These are phyloP conservation scores for Colletotrichum salicis DNA, from an alignment of 2,329 filamentous ascomycete species.

Conservation along the genomic window DNA sequence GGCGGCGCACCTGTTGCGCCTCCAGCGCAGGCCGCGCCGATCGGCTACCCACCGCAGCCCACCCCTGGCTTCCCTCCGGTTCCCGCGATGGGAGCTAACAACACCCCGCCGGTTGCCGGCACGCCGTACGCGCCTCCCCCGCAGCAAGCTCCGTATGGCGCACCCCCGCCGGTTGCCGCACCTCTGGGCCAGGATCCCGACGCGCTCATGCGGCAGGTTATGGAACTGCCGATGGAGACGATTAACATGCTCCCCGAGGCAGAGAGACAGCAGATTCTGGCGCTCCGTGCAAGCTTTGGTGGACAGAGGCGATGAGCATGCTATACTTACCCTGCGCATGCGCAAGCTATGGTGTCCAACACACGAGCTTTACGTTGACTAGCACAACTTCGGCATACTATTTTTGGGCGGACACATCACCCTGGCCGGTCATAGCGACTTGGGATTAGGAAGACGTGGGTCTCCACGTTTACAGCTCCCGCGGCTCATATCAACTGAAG, in stretches of 20 bases:
- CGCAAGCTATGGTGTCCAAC: not conserved
- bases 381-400: not conserved
- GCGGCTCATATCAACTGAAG: not conserved
- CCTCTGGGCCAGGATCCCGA: constrained; percentile 68
- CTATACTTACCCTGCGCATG: not conserved
- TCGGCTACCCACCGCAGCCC: constrained; percentile 39
- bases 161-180: constrained; percentile 43
- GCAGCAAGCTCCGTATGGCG: constrained; percentile 48
- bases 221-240: constrained; percentile 81
- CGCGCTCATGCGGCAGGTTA: constrained; percentile 81
- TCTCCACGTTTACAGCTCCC: not conserved
- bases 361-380: not conserved
- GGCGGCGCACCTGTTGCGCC: constrained; percentile 52
- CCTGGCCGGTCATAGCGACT: not conserved
- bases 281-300: constrained; percentile 74
- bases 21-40: constrained; percentile 20
- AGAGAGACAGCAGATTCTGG: constrained; percentile 82
- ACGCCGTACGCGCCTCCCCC: constrained; percentile 59
- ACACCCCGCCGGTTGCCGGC: constrained; percentile 59
- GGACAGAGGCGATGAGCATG: constrained; percentile 46
- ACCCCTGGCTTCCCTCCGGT: constrained; percentile 48
- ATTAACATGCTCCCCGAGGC: constrained; percentile 82
- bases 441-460: not conserved
- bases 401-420: not conserved
- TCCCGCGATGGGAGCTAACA: constrained; percentile 48